Evolutionary conservation across 805 yeast genomes (phyloP), one percentile per base, ranked within the genome.

Genomic region (Hanseniaspora nectarophila): DNA sequence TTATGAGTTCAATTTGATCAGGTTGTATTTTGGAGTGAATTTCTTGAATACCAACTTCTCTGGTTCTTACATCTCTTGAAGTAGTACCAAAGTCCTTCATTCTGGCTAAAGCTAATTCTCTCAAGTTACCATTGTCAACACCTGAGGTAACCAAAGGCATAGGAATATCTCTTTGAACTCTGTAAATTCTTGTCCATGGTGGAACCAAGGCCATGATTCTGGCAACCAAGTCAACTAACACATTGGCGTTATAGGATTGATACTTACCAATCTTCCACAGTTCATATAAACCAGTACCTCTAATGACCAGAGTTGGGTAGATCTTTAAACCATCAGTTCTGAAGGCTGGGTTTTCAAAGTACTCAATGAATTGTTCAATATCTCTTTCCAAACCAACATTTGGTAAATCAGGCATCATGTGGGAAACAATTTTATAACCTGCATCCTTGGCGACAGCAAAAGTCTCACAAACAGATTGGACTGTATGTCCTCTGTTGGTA

Each of bases 351-450:
- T 86, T 92, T 61, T 90, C 97, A 64, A 92, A 92, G 70, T 92
- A 92, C 66, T 92, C 98, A 61, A 82, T 79, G 64, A 92, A 92
- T 69, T 92, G 98, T 62, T 88, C 95, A 54, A 90, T 71, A 65
- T 92, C 98, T 65, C 98, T 78, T 69, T 92, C 98, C 95, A 90
- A 86, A 18, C 97, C 98, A 54, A 92, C 97, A 62, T 92, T 92
- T 16, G 98, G 98, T 61, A 92, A 73, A 72, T 92, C 98, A 15
- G 98, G 98, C 98, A 92, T 92, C 98, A 92, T 92, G 70, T 92
- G 98, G 58, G 95, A 81, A 23, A 92, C 98, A 51, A 92, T 95
- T 65, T 92, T 92, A 68, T 89, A 92, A 13, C 98, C 98, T 1
- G 98, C 90, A 67, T 92, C 98, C 65, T 92, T 92, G n/a, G 97